Base-by-base conservation (phyloP, 164 flowering plant genomes). In the Liquidambar formosana region DNA sequence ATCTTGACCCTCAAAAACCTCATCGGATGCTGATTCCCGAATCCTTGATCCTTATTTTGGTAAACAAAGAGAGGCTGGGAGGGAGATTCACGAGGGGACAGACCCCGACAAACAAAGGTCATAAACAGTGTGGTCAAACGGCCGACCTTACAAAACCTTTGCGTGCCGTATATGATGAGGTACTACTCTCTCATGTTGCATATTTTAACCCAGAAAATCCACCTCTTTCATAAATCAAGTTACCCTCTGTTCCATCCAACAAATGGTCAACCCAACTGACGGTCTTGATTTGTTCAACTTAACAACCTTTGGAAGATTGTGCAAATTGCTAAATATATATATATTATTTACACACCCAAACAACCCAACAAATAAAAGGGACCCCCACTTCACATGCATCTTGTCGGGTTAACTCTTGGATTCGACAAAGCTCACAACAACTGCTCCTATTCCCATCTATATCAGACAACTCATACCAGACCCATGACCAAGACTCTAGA, bases 351-450 rank as follows among this genome's bases (percentile, higher is more conserved):
- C 21, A 64, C n/a, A 15, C 22, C 4, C 12, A 11, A 15, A 25
- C 64, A 38, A n/a, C 4, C 12, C 5, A 15, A 25, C 64, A 51
- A 54, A 58, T 1, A 0, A 23, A 5, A 47, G 65, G 27, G 16
- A 15, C 38, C 58, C 63, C 63, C 48, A 59, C 70, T 70, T 65
- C 75, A 72, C 75, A 72, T 71, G 75, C 65, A 9, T 60, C 65
- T 65, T 71, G 65, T 72, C 61, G 28, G 27, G 12, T 59, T 28
- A 49, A 15, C n/a, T 28, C 43, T 28, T 38, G 16, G 22, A n/a
- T n/a, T n/a, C n/a, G n/a, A n/a, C n/a, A n/a, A 33, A 59, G 8
- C 63, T 38, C 19, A 28, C 15, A 38, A 28, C 8, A 33, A 6
- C 53, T 15, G n/a, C 53, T 49, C 5, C 10, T 58, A 16, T 38